These are phyloP conservation scores for Xylaria venustula DNA, from an alignment of 495 filamentous ascomycete genomes.

Conservation along the genomic window DNA sequence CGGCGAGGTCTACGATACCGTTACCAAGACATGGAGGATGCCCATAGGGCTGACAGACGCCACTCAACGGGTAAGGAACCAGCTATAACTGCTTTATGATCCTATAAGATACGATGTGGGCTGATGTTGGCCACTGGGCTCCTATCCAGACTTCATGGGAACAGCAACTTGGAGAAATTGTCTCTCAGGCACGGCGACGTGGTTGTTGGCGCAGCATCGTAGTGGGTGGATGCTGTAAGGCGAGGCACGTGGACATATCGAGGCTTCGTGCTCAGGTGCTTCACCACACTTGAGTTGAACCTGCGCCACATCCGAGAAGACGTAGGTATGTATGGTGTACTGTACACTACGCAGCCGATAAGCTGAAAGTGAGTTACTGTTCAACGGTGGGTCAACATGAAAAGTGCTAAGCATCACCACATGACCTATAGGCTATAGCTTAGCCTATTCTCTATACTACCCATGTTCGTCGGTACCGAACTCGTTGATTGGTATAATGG, in stretches of 20 bases:
- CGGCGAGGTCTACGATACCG: slow-evolving; percentile 63
- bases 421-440: not conserved
- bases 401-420: not conserved
- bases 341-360: not conserved
- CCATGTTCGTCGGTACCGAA: not conserved
- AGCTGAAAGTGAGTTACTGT: not conserved
- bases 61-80: slow-evolving; percentile 15
- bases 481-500: not conserved
- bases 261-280: slow-evolving; percentile 33
- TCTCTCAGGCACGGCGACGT: slow-evolving; percentile 55
- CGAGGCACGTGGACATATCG: slow-evolving; percentile 49
- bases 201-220: slow-evolving; percentile 53
- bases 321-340: not conserved
- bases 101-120: not conserved
- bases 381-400: not conserved
- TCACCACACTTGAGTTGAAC: not conserved
- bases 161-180: slow-evolving; percentile 51
- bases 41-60: slow-evolving; percentile 19
- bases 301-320: not conserved
- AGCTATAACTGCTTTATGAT: not conserved
- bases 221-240: slow-evolving; percentile 64
- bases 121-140: not conserved
- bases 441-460: too few species aligned
- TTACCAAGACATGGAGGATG: slow-evolving; percentile 57
- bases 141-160: slow-evolving; percentile 48